Conservation (phyloP, 257 asterid species). For the Cordia subcordata region DNA sequence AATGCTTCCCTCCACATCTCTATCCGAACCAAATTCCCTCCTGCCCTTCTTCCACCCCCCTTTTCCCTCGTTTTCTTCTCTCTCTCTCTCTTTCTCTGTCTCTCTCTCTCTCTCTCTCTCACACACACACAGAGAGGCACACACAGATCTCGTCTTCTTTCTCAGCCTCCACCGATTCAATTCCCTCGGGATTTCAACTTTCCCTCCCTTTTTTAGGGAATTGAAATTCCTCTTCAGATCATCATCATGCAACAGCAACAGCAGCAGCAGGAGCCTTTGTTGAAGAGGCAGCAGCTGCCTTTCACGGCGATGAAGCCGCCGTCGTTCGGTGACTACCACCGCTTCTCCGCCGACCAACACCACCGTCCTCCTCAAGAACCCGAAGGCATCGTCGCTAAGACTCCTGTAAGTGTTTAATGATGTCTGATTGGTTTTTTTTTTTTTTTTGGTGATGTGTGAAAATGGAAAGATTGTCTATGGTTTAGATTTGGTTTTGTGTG, state of each 20-base stretch:
- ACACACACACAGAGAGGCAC: constrained; percentile 28
- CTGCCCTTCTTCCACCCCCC: constrained; percentile 13
- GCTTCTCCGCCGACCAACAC: constrained; percentile 43
- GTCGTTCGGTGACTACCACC: constrained; percentile 73
- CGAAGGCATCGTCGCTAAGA: constrained; percentile 54
- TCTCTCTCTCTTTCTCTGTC: constrained; percentile 16
- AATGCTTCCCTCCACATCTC: constrained; percentile 87
- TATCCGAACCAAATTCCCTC: constrained; percentile 91
- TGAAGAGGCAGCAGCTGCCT: constrained; percentile 56
- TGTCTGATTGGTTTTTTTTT: not conserved
- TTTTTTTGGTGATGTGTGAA: not conserved
- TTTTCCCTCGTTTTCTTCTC: constrained; percentile 65
- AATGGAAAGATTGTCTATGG: not conserved
- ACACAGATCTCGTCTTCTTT: constrained; percentile 26
- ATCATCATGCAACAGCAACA: constrained; percentile 39
- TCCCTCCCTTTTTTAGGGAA: not conserved
- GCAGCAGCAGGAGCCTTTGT: constrained; percentile 33
- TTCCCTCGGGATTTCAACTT: not conserved
- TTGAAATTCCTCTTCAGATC: constrained; percentile 25
- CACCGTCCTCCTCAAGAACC: constrained; percentile 35
- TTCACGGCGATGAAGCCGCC: constrained; percentile 65
- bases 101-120: constrained; percentile 30
- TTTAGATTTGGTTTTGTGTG: not conserved
- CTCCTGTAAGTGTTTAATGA: constrained; percentile 47
- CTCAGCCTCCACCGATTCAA: constrained; percentile 9